Evolutionary conservation across 306 rosid species (phyloP), one percentile per base, ranked within the genome.

Genomic region (Cicer yamashitae): DNA sequence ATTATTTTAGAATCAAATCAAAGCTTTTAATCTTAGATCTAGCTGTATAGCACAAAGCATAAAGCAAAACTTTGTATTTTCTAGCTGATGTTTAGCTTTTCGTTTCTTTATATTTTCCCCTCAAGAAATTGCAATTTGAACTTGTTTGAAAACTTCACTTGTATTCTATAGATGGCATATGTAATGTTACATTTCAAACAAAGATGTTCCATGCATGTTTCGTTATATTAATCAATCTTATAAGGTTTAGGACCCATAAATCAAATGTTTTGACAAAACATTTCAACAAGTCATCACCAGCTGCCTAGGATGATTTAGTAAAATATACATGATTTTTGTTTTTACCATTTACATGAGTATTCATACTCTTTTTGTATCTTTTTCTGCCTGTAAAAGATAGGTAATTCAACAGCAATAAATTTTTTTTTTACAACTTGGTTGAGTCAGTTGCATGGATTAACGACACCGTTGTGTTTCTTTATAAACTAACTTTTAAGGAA

Each of bases 61-160:
- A 34, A 72, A 48, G 72, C 50, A 18, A 67, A 52, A 66, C 73
- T 50, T 71, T 10, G 48, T 63, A 66, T 76, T 44, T 18, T 38
- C n/a, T 73, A 45, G 74, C 60, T 73, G 18, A 53, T 44, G 46
- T 57, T 45, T 50, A 64, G 77, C 51, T 62, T 7, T 22, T 53
- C 44, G 9, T 34, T 11, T 65, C 37, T n/a, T 1, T 8, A 58
- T 53, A 40, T 30, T 30, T 30, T 30, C 37, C 5, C 37, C 6
- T 30, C 37, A 30, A 62, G 44, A 50, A 45, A 40, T 65, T 71
- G 30, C 72, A 57, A 64, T 64, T 64, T 67, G 38, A 30, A 70
- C 46, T 61, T 62, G 17, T 10, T 48, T 47, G 47, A 58, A 64
- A 15, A 15, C 25, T 40, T 63, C 13, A 59, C 17, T 59, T 59